Conservation (phyloP, 306 rosid species). For the Cicer bijugum region DNA sequence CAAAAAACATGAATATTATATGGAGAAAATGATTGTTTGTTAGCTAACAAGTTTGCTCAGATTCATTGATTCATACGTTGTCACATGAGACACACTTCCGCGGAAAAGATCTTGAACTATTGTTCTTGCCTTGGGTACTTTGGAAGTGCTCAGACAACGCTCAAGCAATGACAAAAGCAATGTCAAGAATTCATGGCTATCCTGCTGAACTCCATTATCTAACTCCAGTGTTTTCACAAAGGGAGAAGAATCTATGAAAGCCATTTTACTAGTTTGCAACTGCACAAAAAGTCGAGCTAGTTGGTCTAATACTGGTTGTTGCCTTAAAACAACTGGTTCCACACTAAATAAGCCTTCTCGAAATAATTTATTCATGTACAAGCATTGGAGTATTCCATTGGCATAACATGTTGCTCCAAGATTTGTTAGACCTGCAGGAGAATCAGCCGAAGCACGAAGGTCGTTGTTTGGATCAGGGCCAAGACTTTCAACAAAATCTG, state of each 20-base stretch:
- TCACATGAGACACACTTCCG: slow-evolving; percentile 95
- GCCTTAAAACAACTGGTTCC: slow-evolving; percentile 77
- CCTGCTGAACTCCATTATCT: slow-evolving; percentile 99
- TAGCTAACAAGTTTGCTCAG: slow-evolving; percentile 24
- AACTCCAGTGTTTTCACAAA: slow-evolving; percentile 88
- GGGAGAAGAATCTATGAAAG: slow-evolving; percentile 87
- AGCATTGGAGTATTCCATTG: slow-evolving; percentile 90
- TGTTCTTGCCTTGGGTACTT: slow-evolving; percentile 72
- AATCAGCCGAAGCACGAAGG: slow-evolving; percentile 66
- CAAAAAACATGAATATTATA: neutral
- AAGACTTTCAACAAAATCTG: slow-evolving; percentile 74
- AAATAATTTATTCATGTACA: slow-evolving; percentile 85
- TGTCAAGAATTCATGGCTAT: slow-evolving; percentile 94
- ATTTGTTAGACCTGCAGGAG: slow-evolving; percentile 95
- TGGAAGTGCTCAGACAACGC: slow-evolving; percentile 72
- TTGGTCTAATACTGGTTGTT: slow-evolving; percentile 83
- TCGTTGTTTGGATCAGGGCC: slow-evolving; percentile 85
- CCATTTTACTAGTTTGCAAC: slow-evolving; percentile 79
- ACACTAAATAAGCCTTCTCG: slow-evolving; percentile 82
- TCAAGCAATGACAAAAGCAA: slow-evolving; percentile 90
- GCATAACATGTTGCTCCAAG: slow-evolving; percentile 99
- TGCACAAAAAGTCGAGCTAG: slow-evolving; percentile 79
- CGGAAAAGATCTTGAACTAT: slow-evolving; percentile 96
- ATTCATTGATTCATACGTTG: slow-evolving; percentile 63
- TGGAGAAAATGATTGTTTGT: slow-evolving; percentile 11